Evolutionary conservation across 257 asterid genomes (phyloP), one percentile per base, ranked within the genome.

Genomic region (Fraxinus quadrangulata): DNA sequence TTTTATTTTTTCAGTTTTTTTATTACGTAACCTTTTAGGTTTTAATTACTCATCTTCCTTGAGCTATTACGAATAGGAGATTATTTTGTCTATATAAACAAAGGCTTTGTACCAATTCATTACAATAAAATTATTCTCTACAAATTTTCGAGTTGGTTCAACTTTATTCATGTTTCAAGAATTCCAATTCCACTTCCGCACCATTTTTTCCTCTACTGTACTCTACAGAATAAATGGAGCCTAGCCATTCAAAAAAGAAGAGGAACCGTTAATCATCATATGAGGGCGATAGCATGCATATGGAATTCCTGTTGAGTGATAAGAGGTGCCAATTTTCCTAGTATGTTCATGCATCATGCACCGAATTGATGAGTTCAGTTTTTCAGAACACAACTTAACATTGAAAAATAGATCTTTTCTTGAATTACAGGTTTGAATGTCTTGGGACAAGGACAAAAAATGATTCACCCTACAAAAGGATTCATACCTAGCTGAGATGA

Each of bases 401-500:
- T 59, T 11, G 24, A 59, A 1, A 54, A 8, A 2, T 39, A 39
- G 45, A 39, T 39, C 12, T 59, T 37, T 70, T 2, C 34, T 61
- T 70, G 11, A 75, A 24, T 67, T 3, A 30, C 61, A 51, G 63
- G 63, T 51, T 5, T 51, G 24, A 51, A 39, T 5, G 63, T 51
- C 63, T 17, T 2, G 2, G n/a, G 63, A 51, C 21, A 51, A 51
- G 23, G 23, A 51, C 78, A 77, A 75, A 23, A 34, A 54, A 30
- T 33, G 70, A 45, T 21, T 42, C 16, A 34, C 2, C 42, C 21
- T 69, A 36, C 76, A 47, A 74, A 70, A 39, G 45, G 77, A 71
- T 59, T 54, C 87, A 77, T 72, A 93, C 99, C 99, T 79, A 95
- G 83, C 81, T 92, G 97, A 85, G 99, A 86, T 82, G 99, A 95